Conservation (phyloP, 148 eudicot genomes). For the Nepenthes mirabilis region DNA sequence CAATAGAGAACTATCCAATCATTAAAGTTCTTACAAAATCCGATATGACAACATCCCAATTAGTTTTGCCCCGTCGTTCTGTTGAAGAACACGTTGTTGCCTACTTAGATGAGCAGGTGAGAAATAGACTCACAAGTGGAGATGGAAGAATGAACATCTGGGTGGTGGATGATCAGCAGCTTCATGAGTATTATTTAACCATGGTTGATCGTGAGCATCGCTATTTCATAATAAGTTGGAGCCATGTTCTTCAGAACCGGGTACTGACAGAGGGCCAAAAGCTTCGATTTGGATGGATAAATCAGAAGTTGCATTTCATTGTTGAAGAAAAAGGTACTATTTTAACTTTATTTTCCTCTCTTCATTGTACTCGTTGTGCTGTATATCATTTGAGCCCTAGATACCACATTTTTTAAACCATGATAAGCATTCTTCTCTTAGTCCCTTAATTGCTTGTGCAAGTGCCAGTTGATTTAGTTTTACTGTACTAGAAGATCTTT, state of each 20-base stretch:
- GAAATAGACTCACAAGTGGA: slow-evolving; percentile 13
- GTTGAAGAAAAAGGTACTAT: slow-evolving; percentile 5
- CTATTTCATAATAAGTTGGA: slow-evolving; percentile 25
- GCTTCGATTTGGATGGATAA: slow-evolving; percentile 25
- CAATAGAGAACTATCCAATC: slow-evolving; percentile 21
- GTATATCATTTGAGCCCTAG: background rate
- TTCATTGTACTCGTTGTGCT: background rate
- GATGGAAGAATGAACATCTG: slow-evolving; percentile 23
- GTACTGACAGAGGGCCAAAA: slow-evolving; percentile 18
- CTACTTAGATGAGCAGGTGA: slow-evolving; percentile 13
- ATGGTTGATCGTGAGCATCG: slow-evolving; percentile 18
- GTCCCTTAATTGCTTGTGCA: background rate
- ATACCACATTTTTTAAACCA: background rate
- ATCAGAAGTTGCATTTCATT: slow-evolving; percentile 23
- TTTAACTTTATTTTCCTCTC: background rate
- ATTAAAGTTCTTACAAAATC: slow-evolving; percentile 18
- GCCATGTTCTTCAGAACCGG: slow-evolving; percentile 17
- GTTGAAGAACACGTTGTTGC: slow-evolving; percentile 25
- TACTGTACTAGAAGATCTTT: background rate
- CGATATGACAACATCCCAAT: slow-evolving; percentile 26
- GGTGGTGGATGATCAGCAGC: slow-evolving; percentile 22
- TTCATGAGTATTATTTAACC: slow-evolving; percentile 14
- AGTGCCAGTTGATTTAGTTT: background rate
- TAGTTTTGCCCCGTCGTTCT: slow-evolving; percentile 21
- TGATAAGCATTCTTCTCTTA: background rate